Evolutionary conservation across 106 monocot genomes (phyloP).

Genomic region (Apostasia ramifera): DNA sequence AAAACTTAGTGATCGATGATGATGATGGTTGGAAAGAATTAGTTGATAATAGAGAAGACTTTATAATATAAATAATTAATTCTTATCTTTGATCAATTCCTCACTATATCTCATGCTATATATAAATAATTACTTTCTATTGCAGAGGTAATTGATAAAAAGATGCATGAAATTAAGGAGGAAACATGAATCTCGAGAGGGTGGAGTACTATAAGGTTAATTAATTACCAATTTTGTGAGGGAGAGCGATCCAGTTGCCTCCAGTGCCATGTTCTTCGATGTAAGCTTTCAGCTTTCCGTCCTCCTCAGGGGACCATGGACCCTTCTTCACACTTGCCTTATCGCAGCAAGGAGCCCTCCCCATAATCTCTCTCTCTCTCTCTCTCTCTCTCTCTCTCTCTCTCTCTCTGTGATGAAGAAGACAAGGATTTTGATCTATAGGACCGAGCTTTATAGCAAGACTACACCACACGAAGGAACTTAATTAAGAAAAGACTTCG

Average conservation of each 20-base stretch:
- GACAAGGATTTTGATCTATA: too few relatives aligned
- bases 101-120: too few relatives aligned
- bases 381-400: background rate
- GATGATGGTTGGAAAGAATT: too few relatives aligned
- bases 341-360: constrained; percentile 94
- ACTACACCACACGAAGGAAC: too few relatives aligned
- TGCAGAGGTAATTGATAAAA: background rate
- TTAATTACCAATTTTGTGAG: constrained; percentile 78
- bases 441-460: too few relatives aligned
- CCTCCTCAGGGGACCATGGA: constrained; percentile 96
- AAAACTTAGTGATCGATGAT: too few relatives aligned
- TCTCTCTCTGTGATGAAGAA: background rate
- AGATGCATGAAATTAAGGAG: too few relatives aligned
- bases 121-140: background rate
- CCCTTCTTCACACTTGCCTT: constrained; percentile 96
- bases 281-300: constrained; percentile 80
- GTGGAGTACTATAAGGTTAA: too few relatives aligned
- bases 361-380: constrained; percentile 35
- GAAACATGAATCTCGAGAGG: background rate
- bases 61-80: too few relatives aligned
- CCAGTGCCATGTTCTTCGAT: constrained; percentile 91
- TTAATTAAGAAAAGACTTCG: too few relatives aligned
- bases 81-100: too few relatives aligned
- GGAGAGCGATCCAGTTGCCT: constrained; percentile 97
- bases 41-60: too few relatives aligned